These are phyloP conservation scores for Aspergillus novofumigatus DNA, from an alignment of 2,329 filamentous ascomycete species.

Conservation along the genomic window DNA sequence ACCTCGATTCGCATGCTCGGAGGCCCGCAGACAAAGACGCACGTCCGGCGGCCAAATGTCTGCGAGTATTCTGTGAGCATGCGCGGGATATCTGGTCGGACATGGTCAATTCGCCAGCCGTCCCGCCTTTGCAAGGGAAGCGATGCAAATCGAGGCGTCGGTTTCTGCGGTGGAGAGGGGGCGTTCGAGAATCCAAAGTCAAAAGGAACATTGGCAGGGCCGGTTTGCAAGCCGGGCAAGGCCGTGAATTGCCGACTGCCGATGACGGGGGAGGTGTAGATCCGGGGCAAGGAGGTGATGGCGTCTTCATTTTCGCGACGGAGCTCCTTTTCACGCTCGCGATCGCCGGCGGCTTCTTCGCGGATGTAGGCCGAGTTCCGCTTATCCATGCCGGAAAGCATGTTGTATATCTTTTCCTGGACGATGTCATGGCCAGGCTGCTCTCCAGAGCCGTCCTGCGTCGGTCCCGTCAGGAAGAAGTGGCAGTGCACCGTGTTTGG, in stretches of 20 bases:
- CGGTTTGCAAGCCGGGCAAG: not conserved
- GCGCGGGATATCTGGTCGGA: slow-evolving; percentile 79
- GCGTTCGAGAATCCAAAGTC: slow-evolving; percentile 79
- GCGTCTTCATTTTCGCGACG: slow-evolving; percentile 78
- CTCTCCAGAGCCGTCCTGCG: slow-evolving; percentile 49
- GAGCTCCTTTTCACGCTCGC: slow-evolving; percentile 73
- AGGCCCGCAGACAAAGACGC: slow-evolving; percentile 90
- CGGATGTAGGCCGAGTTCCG: slow-evolving; percentile 79
- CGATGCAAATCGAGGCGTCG: slow-evolving; percentile 85
- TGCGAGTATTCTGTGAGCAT: slow-evolving; percentile 80
- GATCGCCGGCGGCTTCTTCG: slow-evolving; percentile 74
- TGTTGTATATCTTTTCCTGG: slow-evolving; percentile 82
- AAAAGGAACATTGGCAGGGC: slow-evolving; percentile 40
- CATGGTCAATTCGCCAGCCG: slow-evolving; percentile 90
- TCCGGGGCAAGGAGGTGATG: slow-evolving; percentile 72
- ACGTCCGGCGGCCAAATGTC: slow-evolving; percentile 75
- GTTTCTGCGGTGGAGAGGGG: slow-evolving; percentile 84
- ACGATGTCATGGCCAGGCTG: slow-evolving; percentile 68
- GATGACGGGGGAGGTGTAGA: slow-evolving; percentile 23
- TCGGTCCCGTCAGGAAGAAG: slow-evolving; percentile 85
- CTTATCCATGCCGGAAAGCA: slow-evolving; percentile 82
- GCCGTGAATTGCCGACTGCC: slow-evolving; percentile 14
- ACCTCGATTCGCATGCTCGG: slow-evolving; percentile 83
- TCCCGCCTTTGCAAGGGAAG: slow-evolving; percentile 56
- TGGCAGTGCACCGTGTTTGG: slow-evolving; percentile 87